Conservation (phyloP, 78 protist genomes). For the Cyanophora paradoxa region DNA sequence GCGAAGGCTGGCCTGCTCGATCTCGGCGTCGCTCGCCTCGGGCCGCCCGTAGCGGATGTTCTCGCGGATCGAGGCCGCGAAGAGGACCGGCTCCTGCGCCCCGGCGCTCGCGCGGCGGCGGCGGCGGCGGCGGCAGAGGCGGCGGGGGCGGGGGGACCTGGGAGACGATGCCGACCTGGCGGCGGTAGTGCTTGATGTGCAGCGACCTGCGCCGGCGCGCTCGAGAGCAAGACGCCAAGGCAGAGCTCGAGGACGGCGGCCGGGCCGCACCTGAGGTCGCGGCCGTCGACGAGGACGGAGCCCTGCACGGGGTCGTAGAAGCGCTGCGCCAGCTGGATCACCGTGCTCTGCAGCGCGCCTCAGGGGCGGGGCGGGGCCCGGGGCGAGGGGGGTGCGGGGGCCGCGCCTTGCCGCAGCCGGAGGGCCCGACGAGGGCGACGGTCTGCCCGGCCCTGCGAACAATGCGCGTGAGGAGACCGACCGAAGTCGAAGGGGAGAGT, state of each 20-base stretch:
- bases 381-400: constrained; percentile 10
- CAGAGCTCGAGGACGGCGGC: no score
- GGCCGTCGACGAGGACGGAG: constrained; percentile 65
- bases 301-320: constrained; percentile 32
- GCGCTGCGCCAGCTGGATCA: constrained; percentile 23
- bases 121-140: no score
- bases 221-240: no score
- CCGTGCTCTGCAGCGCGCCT: constrained; percentile 33
- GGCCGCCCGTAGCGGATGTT: constrained; percentile 31
- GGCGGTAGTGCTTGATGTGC: constrained; percentile 16
- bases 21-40: constrained; percentile 50
- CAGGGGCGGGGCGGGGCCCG: background rate
- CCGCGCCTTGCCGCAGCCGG: constrained; percentile 49
- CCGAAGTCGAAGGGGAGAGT: no score
- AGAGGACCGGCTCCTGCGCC: constrained; percentile 25
- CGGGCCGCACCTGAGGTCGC: no score
- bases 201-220: no score
- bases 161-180: constrained; percentile 61
- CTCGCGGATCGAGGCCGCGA: constrained; percentile 16
- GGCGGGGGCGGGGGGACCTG: constrained; percentile 73
- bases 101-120: constrained; percentile 35
- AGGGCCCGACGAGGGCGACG: constrained; percentile 48
- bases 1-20: no score
- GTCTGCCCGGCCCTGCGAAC: constrained; percentile 54
- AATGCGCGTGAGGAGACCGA: no score